Base-by-base conservation (phyloP, 345 rosid species). In the Iberis pinnata region DNA sequence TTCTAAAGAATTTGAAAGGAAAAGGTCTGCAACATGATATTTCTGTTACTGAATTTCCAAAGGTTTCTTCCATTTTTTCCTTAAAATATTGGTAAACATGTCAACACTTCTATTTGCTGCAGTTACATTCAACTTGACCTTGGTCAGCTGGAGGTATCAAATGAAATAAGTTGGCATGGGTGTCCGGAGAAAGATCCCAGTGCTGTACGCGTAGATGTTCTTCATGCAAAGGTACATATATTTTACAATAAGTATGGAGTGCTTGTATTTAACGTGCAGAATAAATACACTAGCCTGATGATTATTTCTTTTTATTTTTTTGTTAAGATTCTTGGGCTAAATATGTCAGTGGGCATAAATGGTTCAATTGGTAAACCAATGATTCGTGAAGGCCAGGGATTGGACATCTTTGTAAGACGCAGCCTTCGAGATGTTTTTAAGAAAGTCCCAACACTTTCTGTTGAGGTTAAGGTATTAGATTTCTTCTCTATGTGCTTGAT, bases 81-180 rank as follows among this genome's bases (percentile, higher is more conserved):
- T 29, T 16, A 70, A 27, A 64, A 55, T 32, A 13, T 40, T 40
- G 46, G 16, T 53, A 42, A 53, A 33, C n/a, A 8, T 43, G 12
- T 56, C 46, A 56, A 39, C 49, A 38, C 47, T 12, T 72, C 20
- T 52, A 25, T 68, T 60, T 31, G 18, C 47, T 79, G 76, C 86
- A 92, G 98, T 67, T 92, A 77, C 73, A 83, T 92, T 65, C 96
- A 84, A 70, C 93, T 92, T 49, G 98, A 92, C 71, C 73, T 92
- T 68, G 96, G 98, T 36, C 83, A 83, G 77, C 72, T 92, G 60
- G 80, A 76, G 71, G 79, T 92, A 61, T 74, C 86, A 60, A 92
- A 92, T 88, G 90, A 88, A 70, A 73, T 92, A 48, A 77, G 76
- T 60, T 92, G 98, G 98, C 87, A 82, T 77, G 98, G 98, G 55